Evolutionary conservation across 495 filamentous ascomycete genomes (phyloP).

Genomic region (Cercophora newfieldiana): DNA sequence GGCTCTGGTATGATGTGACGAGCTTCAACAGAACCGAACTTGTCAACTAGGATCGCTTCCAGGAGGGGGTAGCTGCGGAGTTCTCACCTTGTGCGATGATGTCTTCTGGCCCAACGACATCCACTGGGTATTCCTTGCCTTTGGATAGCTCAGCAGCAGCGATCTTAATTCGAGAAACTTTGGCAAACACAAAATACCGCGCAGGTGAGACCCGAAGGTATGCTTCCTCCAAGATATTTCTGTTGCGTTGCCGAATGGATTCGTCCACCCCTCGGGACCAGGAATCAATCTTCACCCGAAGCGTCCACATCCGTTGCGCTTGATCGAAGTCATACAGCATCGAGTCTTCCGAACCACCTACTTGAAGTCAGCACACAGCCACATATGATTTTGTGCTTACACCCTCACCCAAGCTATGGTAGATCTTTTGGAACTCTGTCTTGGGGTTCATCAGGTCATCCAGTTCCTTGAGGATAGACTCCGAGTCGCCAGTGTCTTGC

Average conservation of each 20-base stretch:
- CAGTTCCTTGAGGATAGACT: too few species aligned
- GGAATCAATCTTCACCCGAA: conserved; percentile 29
- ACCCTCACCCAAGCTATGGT: not conserved
- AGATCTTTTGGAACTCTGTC: not conserved
- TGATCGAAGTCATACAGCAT: conserved; percentile 18
- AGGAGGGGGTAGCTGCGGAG: not conserved
- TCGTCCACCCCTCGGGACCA: conserved; percentile 28
- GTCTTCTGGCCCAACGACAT: not conserved
- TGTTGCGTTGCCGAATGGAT: conserved; percentile 24
- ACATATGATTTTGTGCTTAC: too few species aligned
- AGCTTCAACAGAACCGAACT: not conserved
- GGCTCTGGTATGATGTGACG: not conserved
- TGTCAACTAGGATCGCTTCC: not conserved
- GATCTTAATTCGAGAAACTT: not conserved
- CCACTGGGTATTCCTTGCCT: not conserved
- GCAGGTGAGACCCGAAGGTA: conserved; percentile 27
- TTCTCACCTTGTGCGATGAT: not conserved
- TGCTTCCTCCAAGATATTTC: conserved; percentile 22
- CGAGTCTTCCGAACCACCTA: conserved; percentile 14
- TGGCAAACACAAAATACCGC: not conserved
- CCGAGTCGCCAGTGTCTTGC: not conserved
- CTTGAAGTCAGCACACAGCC: not conserved
- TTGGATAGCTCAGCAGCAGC: too few species aligned
- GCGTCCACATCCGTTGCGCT: conserved; percentile 16
- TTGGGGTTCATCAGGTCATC: not conserved